Conservation (phyloP, 805 yeast species). For the Ogataea haglerorum region DNA sequence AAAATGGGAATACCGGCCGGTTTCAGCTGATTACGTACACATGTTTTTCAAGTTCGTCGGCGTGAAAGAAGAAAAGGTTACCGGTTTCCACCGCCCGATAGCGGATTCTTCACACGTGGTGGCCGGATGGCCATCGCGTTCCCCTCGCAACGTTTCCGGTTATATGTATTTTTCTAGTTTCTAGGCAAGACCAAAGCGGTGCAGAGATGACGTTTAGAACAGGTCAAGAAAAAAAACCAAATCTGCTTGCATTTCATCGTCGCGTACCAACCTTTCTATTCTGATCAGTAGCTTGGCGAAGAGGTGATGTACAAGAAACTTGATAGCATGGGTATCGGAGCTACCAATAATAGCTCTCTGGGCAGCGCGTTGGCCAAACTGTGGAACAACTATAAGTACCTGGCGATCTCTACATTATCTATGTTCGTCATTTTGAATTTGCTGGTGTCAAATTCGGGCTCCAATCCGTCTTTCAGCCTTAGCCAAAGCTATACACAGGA, state of each 20-base stretch:
- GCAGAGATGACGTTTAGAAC: constrained; percentile 6
- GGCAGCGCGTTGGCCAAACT: constrained; percentile 8
- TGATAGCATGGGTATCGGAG: constrained; percentile 16
- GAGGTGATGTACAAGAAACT: constrained; percentile 18
- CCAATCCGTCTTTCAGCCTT: constrained; percentile 13
- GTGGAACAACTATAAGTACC: constrained; percentile 24
- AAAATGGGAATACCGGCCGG: neutral
- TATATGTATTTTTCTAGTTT: neutral
- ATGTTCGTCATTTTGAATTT: constrained; percentile 22
- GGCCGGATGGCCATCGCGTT: constrained; percentile 2
- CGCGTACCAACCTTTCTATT: neutral
- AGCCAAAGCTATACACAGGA: constrained; percentile 21
- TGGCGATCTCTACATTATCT: constrained; percentile 20
- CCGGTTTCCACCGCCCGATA: neutral
- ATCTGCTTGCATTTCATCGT: neutral
- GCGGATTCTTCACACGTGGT: constrained; percentile 3
- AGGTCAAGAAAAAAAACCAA: constrained; percentile 9
- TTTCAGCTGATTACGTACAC: neutral
- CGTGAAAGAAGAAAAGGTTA: neutral
- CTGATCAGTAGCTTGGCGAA: neutral
- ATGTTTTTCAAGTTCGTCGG: neutral
- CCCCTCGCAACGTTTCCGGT: constrained; percentile 8
- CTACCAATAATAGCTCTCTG: constrained; percentile 5
- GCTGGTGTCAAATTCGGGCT: constrained; percentile 15
- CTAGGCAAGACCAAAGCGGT: neutral